Conservation (phyloP, 306 rosid genomes). For the Cicer chorassanicum region DNA sequence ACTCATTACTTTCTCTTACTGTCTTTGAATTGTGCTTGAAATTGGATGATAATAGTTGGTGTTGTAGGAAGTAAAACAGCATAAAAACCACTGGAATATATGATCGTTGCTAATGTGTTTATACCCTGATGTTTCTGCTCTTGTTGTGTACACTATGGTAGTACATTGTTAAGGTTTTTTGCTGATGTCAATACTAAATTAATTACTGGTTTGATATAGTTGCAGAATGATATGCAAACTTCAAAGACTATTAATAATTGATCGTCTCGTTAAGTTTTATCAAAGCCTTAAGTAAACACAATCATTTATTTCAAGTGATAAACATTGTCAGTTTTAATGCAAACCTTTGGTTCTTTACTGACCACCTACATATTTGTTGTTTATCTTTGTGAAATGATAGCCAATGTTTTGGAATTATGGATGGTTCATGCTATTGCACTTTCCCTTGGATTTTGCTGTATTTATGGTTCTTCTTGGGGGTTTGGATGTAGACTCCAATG, state of each 20-base stretch:
- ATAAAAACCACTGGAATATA: background rate
- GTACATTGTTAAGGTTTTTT: constrained; percentile 19
- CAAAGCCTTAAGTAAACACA: background rate
- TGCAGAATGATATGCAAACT: background rate
- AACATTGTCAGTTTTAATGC: background rate
- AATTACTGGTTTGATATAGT: background rate
- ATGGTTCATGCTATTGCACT: constrained; percentile 7
- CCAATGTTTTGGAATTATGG: background rate
- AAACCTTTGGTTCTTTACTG: constrained; percentile 19
- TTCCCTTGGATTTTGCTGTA: constrained; percentile 30
- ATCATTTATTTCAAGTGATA: constrained; percentile 15
- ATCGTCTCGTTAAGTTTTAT: background rate
- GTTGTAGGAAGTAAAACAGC: background rate
- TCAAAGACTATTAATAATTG: background rate
- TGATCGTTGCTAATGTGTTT: background rate
- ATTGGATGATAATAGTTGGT: background rate
- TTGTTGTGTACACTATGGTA: constrained; percentile 13
- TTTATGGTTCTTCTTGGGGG: background rate
- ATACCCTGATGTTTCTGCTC: background rate
- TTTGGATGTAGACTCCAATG: constrained; percentile 11
- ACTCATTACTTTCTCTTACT: constrained; percentile 29
- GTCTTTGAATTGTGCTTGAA: constrained; percentile 20
- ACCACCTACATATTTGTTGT: constrained; percentile 18
- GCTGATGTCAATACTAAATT: constrained; percentile 24
- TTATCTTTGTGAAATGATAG: constrained; percentile 13